Evolutionary conservation across 805 yeast genomes (phyloP).

Genomic region (Aciculoconidium aculeatum): DNA sequence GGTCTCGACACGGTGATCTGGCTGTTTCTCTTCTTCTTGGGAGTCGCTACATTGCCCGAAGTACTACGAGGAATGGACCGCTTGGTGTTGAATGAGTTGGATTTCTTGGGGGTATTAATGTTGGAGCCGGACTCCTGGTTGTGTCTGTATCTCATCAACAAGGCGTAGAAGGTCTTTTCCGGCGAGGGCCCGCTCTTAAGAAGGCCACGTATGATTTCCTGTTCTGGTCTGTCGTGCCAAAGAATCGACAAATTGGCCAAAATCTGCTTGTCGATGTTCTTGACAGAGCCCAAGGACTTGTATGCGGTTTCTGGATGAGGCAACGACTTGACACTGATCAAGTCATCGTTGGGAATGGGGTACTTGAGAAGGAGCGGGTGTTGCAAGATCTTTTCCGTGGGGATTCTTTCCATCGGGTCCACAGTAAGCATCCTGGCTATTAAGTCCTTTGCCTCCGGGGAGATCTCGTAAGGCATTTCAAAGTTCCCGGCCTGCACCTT

Average conservation of each 20-base stretch:
- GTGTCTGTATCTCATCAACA: constrained; percentile 39
- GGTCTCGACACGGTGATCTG: constrained; percentile 37
- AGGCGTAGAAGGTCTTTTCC: constrained; percentile 42
- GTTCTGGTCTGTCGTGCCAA: constrained; percentile 49
- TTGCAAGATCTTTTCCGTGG: constrained; percentile 56
- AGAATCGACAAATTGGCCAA: constrained; percentile 49
- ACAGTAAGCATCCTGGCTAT: constrained; percentile 61
- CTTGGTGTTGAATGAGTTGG: constrained; percentile 12
- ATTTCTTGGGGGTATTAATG: constrained; percentile 8
- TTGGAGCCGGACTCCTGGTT: constrained; percentile 18
- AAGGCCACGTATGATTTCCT: constrained; percentile 33
- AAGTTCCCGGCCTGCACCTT: constrained; percentile 75
- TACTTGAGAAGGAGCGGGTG: constrained; percentile 53
- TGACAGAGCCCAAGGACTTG: constrained; percentile 42
- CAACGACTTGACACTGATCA: constrained; percentile 39
- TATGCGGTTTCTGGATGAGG: constrained; percentile 53
- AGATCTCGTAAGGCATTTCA: constrained; percentile 62
- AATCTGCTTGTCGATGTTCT: constrained; percentile 48
- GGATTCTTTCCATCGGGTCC: constrained; percentile 65
- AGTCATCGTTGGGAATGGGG: constrained; percentile 42
- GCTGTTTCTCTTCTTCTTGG: constrained; percentile 21
- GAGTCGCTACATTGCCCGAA: constrained; percentile 16
- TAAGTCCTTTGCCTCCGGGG: constrained; percentile 62
- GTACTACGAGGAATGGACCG: constrained; percentile 14
- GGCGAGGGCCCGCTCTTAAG: constrained; percentile 36